Base-by-base conservation (phyloP, 1,139 yeast species). In the Arxiozyma telluris region DNA sequence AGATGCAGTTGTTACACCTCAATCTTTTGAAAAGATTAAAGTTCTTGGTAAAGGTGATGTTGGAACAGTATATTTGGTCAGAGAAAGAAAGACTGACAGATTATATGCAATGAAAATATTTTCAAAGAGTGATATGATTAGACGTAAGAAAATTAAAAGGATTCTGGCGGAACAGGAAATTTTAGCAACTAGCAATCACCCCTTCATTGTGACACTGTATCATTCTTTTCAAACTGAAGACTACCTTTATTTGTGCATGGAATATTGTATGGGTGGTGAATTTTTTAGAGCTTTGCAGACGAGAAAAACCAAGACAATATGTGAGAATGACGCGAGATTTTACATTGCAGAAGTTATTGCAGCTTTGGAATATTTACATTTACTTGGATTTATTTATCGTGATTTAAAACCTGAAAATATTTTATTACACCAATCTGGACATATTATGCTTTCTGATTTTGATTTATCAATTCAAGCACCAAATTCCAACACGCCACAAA, bases 301-400 rank as follows among this genome's bases (percentile, higher is more conserved):
- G 0, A 78, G 97, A 57, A 87, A 84, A 57, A 82, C 91, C 52
- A 89, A 90, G 66, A 87, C 96, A 58, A 84, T 94, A 20, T 76
- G 82, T 44, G 99, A 94, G 68, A 80, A 76, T 49, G 98, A 91
- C 68, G 98, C 98, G 18, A 77, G 82, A 56, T 94, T 94, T 67
- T 94, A 94, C 68, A 97, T 97, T 0, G 89, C 97, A n/a, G 99
- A 94, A 69, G 98, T 93, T n/a, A 85, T 95, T 1, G 98, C 98
- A 0, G 98, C 98, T 0, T 76, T 94, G 57, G 99, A 94, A 66
- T 94, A 94, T 66, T 75, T 94, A 55, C 98, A 93, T 74, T 71
- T 93, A 54, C 90, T 93, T 96, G 98, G 98, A 0, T 93, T 88
- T 69, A 93, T 93, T 48, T 93, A 93, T 68, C 80, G 98, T 57